Evolutionary conservation across 2,329 filamentous ascomycete genomes (phyloP), one percentile per base, ranked within the genome.

Genomic region (Fusarium continuum): DNA sequence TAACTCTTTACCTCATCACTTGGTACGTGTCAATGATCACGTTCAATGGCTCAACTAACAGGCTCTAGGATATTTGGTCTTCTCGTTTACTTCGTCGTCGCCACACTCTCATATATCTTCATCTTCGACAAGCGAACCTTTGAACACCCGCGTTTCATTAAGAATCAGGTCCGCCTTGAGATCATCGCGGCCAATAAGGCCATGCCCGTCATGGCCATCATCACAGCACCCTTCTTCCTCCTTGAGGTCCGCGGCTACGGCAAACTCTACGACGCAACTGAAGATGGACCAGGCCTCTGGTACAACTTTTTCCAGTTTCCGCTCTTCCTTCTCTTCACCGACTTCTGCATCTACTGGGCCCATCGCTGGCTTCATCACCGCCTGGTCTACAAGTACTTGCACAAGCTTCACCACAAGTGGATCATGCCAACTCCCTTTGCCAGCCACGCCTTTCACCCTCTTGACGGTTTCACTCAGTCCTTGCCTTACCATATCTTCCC

Each of bases 401-500:
- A 98, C 86, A 98, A 98, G 86, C 90, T 93, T 67, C 94, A 98
- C 79, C 94, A 98, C 88, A 97, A 97, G 82, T 98, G 94, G 94
- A 97, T 98, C 79, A 96, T 97, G 92, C 94, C 94, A 4, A 96
- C 92, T 4, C 94, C 94, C 1, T 97, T 87, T 76, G 93, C 94
- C 35, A 93, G 90, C 69, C 91, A 97, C 74, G 94, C 94, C 55
- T 98, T 98, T 85, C 93, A 98, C 81, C 93, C 94, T 1, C 76
- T 97, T 47, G 94, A 98, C 74, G 94, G 94, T 73, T 97, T 90
- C 79, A 85, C 88, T 10, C 94, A 98, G 81, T 91, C 90, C 59
- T 75, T 96, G 40, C 94, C 94, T 1, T 98, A 98, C 80, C 94
- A 98, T 79, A 70, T 97, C 67, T 97, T 94, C 80, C 92, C 93